A percentile compares a stretch with the other conserved stretches of the same genome.
phyloP scores from a whole-genome alignment of 2,329 filamentous ascomycete species.

The Trichoderma semiorbis region DNA sequence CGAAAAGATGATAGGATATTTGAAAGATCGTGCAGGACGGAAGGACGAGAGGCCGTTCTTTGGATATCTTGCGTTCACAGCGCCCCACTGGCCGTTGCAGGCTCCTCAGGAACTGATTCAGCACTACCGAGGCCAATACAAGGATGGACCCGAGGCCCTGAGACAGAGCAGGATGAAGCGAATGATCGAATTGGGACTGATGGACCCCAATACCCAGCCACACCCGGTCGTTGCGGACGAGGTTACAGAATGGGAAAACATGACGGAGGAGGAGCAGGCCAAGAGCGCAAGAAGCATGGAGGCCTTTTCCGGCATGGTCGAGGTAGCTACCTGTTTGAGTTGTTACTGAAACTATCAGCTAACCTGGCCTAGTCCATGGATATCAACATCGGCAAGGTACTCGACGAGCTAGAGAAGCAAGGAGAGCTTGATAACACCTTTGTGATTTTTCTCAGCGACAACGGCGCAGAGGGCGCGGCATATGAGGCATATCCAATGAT shows the following conservation, averaged over 20 bases:
- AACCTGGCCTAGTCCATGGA: constrained; percentile 43
- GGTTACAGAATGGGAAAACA: constrained; percentile 44
- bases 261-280: constrained; percentile 43
- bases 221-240: constrained; percentile 38
- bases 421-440: constrained; percentile 62
- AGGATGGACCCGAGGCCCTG: constrained; percentile 57
- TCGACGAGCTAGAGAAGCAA: constrained; percentile 52
- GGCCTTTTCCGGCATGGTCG: constrained; percentile 61
- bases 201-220: constrained; percentile 47
- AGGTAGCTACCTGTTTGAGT: constrained; percentile 30
- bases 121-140: constrained; percentile 59
- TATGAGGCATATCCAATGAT: constrained; percentile 52
- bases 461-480: constrained; percentile 57
- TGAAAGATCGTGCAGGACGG: constrained; percentile 45
- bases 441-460: constrained; percentile 61
- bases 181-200: constrained; percentile 55
- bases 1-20: constrained; percentile 50
- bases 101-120: constrained; percentile 51
- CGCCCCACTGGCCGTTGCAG: constrained; percentile 62
- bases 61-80: constrained; percentile 58
- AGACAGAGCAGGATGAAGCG: constrained; percentile 49
- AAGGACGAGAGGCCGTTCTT: constrained; percentile 49
- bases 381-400: constrained; percentile 55
- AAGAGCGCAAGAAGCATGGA: constrained; percentile 56
- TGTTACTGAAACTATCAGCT: not conserved